A percentile compares a stretch with the other conserved stretches of the same genome.
phyloP scores from a whole-genome alignment of 108 stramenopile genomes.

The Cyclotella sp. region DNA sequence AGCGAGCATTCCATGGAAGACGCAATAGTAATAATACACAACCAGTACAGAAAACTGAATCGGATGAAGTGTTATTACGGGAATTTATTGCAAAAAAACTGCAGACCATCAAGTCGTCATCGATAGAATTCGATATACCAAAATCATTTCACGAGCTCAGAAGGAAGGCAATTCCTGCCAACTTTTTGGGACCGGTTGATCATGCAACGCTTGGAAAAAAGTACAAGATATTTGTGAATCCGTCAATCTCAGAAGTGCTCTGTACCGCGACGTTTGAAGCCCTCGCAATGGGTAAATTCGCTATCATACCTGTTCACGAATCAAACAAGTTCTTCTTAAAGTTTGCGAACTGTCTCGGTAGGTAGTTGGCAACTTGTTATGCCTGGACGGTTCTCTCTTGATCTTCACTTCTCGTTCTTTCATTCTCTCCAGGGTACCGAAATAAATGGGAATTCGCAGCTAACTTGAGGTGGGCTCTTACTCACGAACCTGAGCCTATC shows the following conservation, averaged over 20 bases:
- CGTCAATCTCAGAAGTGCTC: conserved; percentile 82
- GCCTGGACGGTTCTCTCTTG: neutral
- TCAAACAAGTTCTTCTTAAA: conserved; percentile 71
- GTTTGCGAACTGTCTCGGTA: conserved; percentile 79
- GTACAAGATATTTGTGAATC: conserved; percentile 88
- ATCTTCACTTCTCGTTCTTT: neutral
- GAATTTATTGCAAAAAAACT: conserved; percentile 41
- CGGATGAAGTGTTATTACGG: conserved; percentile 9
- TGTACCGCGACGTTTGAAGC: conserved; percentile 83
- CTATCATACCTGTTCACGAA: conserved; percentile 72
- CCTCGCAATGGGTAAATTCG: conserved; percentile 88
- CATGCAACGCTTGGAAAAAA: conserved; percentile 63
- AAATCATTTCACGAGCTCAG: conserved; percentile 63
- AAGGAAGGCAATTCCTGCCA: conserved; percentile 72
- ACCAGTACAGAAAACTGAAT: conserved; percentile 1
- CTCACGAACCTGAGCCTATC: conserved; percentile 78
- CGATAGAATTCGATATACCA: conserved; percentile 57
- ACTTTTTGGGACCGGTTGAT: conserved; percentile 78
- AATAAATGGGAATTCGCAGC: conserved; percentile 81
- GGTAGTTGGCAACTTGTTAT: neutral
- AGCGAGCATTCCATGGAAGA: conserved; percentile 71
- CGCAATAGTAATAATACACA: conserved; percentile 13
- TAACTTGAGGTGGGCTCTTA: conserved; percentile 77
- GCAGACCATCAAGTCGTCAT: conserved; percentile 34
- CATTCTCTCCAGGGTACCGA: conserved; percentile 44